phyloP scores from a whole-genome alignment of 2,329 filamentous ascomycete genomes.

The Xylaria sp. region DNA sequence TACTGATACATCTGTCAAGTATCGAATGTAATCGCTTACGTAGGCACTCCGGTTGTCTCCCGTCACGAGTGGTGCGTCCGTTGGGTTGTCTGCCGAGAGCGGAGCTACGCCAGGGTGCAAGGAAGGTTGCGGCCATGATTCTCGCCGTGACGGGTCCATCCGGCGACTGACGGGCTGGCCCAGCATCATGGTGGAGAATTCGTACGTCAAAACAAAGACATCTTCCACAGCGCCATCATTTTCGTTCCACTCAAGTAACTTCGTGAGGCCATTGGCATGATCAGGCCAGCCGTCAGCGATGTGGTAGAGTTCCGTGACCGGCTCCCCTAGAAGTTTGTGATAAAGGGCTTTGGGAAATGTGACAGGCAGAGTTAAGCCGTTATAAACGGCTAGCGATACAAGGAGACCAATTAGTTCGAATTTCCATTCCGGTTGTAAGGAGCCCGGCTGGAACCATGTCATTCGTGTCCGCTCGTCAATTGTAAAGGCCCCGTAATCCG shows the following conservation, averaged over 20 bases:
- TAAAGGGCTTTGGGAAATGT: conserved; percentile 91
- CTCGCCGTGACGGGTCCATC: conserved; percentile 60
- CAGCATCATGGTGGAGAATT: conserved; percentile 76
- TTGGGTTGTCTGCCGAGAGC: conserved; percentile 53
- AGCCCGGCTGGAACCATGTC: conserved; percentile 88
- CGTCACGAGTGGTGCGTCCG: conserved; percentile 79
- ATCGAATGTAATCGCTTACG: conserved; percentile 84
- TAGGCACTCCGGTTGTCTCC: conserved; percentile 81
- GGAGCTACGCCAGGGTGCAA: conserved; percentile 40
- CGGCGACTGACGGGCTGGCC: conserved; percentile 67
- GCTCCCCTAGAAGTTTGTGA: conserved; percentile 76
- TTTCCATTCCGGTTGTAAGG: conserved; percentile 85
- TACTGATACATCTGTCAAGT: conserved; percentile 83
- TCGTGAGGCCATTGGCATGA: conserved; percentile 77
- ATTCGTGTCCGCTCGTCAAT: conserved; percentile 80
- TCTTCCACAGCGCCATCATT: conserved; percentile 81
- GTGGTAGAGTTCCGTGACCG: conserved; percentile 76
- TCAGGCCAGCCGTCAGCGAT: conserved; percentile 91
- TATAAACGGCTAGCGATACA: conserved; percentile 91
- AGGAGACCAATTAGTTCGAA: conserved; percentile 89
- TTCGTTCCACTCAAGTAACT: conserved; percentile 80
- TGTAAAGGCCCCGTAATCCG: conserved; percentile 82
- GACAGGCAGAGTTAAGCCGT: conserved; percentile 89
- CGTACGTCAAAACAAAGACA: conserved; percentile 84
- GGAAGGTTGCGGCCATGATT: conserved; percentile 66